Conservation (phyloP, 163 green algal genomes). For the Trebouxia gelatinosa region DNA sequence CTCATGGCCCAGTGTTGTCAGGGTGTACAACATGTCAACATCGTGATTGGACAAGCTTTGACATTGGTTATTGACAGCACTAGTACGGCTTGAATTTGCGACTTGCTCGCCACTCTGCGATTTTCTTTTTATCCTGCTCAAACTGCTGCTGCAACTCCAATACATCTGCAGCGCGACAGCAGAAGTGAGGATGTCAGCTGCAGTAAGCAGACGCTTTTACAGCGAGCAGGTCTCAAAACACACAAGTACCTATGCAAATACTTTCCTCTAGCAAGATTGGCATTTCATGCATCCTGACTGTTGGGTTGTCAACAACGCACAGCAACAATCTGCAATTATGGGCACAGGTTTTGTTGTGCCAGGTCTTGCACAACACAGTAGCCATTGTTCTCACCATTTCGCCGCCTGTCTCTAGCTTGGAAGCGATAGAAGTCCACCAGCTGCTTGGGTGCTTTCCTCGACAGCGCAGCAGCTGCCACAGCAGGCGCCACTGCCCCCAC, state of each 20-base stretch:
- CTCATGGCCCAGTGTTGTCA: too few relatives aligned
- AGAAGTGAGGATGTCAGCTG: not conserved
- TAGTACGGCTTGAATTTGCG: constrained; percentile 78
- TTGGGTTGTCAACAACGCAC: too few relatives aligned
- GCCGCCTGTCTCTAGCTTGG: constrained; percentile 66
- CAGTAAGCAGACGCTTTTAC: not conserved
- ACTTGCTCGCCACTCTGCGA: constrained; percentile 60
- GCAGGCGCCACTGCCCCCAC: constrained; percentile 57
- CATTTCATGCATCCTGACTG: too few relatives aligned
- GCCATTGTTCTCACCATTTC: too few relatives aligned
- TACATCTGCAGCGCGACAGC: constrained; percentile 56
- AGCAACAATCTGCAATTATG: too few relatives aligned
- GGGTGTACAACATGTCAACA: too few relatives aligned
- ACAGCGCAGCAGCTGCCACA: constrained; percentile 46
- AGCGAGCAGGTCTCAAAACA: not conserved
- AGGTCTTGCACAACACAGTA: too few relatives aligned
- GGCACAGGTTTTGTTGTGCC: too few relatives aligned
- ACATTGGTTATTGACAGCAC: too few relatives aligned
- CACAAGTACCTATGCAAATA: not conserved
- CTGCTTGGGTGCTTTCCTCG: constrained; percentile 37
- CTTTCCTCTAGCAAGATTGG: too few relatives aligned
- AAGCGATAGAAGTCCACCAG: constrained; percentile 76
- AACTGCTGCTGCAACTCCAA: constrained; percentile 73
- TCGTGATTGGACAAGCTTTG: too few relatives aligned
- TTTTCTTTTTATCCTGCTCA: constrained; percentile 71